Evolutionary conservation across 2,329 filamentous ascomycete genomes (phyloP), one percentile per base, ranked within the genome.

Genomic region (Ceratocystis destructans): DNA sequence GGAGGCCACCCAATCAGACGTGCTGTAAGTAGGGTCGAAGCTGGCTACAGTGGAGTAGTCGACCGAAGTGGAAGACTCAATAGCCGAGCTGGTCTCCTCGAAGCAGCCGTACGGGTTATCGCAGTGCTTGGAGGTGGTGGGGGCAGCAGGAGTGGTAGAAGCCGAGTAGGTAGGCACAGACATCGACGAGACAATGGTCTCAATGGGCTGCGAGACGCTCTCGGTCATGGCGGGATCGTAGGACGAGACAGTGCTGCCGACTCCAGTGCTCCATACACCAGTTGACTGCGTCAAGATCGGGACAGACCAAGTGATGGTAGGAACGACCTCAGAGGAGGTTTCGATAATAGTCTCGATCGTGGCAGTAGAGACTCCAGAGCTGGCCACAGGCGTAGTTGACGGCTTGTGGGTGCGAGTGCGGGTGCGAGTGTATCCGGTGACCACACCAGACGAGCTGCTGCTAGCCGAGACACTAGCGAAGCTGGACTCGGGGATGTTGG

Each of bases 71-170:
- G 63, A 22, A 28, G 46, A 31, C 25, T 55, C 46, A n/a, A 25
- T 20, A 17, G 44, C 10, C 17, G 45, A 22, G 25, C 20, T 55
- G 41, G n/a, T 31, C 22, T 64, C 50, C 25, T 61, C 57, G 17
- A 37, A 22, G 62, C 65, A 67, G 22, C 65, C 65, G 50, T 67
- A 67, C 25, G 65, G 65, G 61, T 64, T 67, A 22, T 67, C 65
- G 22, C 65, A 67, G 50, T 25, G 45, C 33, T 22, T 41, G 50
- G 50, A 31, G 31, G 22, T 61, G 41, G 53, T 45, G 15, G 66
- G 22, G 22, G 37, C 10, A 8, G 22, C 25, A 53, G 37, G 10
- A 41, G 44, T n/a, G 41, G 62, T n/a, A 33, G 53, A 22, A 20
- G 50, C 22, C 45, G 62, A 22, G 46, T n/a, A 48, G 46, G 17